Conservation (phyloP, 805 yeast genomes). For the Myxozyma vanderwaltii region DNA sequence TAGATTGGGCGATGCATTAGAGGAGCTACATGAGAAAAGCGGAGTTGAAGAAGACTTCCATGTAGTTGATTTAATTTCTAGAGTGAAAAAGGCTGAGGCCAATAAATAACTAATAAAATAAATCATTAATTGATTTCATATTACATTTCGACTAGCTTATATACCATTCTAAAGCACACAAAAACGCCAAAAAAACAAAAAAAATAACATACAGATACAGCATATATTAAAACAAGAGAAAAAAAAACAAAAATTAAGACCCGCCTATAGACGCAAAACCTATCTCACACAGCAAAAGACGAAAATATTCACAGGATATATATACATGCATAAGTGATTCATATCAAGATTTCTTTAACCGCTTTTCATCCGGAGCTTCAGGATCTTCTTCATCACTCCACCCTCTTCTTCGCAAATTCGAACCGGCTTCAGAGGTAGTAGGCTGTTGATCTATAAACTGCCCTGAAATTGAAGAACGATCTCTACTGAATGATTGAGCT, state of each 20-base stretch:
- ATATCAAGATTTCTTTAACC: background rate
- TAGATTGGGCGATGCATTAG: constrained; percentile 54
- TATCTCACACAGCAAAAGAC: background rate
- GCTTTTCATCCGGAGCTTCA: constrained; percentile 11
- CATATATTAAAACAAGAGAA: too few species aligned
- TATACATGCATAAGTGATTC: background rate
- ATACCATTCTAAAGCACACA: too few species aligned
- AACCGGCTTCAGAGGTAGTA: background rate
- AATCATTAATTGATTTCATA: too few species aligned
- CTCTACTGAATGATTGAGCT: constrained; percentile 23
- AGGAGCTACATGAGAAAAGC: constrained; percentile 38
- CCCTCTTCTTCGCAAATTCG: background rate
- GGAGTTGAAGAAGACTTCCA: constrained; percentile 19
- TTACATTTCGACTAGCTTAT: too few species aligned
- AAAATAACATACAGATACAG: too few species aligned
- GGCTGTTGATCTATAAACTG: background rate
- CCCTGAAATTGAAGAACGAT: background rate
- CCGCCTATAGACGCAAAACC: too few species aligned
- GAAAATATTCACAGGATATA: background rate
- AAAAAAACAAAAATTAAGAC: too few species aligned
- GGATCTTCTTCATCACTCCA: constrained; percentile 14
- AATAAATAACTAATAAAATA: too few species aligned
- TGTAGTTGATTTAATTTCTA: constrained; percentile 12
- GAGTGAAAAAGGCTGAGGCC: constrained; percentile 14
- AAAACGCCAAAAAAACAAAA: too few species aligned